Conservation (phyloP, 371 early-diverging fungal species). For the Apophysomyces trapeziformis region DNA sequence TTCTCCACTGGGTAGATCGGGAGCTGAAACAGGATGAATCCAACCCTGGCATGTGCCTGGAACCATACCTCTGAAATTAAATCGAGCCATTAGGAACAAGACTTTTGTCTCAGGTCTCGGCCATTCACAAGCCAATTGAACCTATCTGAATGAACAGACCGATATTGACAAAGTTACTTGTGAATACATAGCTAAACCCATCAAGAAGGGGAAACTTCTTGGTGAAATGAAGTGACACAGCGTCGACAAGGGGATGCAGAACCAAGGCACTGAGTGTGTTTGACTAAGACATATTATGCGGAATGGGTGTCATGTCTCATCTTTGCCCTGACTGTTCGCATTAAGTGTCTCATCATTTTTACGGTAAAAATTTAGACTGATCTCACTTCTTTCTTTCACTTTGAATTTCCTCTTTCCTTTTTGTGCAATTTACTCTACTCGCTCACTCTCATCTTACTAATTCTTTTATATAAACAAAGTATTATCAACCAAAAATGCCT, state of each 20-base stretch:
- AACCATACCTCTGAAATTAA: constrained; percentile 9
- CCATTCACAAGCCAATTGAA: background rate
- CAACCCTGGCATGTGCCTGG: constrained; percentile 12
- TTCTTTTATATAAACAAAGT: background rate
- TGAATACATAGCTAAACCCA: background rate
- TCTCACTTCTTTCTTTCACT: background rate
- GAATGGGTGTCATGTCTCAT: constrained; percentile 11
- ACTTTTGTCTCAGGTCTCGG: constrained; percentile 8
- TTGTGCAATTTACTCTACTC: constrained; percentile 1
- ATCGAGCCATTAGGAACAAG: constrained; percentile 5
- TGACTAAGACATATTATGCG: constrained; percentile 9
- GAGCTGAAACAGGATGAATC: constrained; percentile 2
- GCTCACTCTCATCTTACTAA: background rate
- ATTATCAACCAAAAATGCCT: constrained; percentile 16
- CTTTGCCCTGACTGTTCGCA: constrained; percentile 5
- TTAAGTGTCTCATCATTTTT: constrained; percentile 5
- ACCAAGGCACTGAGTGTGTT: background rate
- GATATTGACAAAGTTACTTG: too few relatives aligned
- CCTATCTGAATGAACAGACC: background rate
- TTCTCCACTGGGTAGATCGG: background rate
- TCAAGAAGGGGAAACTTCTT: background rate
- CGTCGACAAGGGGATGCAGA: constrained; percentile 1
- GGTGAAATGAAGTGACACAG: background rate
- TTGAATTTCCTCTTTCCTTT: constrained; percentile 8
- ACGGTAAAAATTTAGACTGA: background rate